Conservation (phyloP, 2,329 filamentous ascomycete genomes). For the Cryphonectria nitschkei region DNA sequence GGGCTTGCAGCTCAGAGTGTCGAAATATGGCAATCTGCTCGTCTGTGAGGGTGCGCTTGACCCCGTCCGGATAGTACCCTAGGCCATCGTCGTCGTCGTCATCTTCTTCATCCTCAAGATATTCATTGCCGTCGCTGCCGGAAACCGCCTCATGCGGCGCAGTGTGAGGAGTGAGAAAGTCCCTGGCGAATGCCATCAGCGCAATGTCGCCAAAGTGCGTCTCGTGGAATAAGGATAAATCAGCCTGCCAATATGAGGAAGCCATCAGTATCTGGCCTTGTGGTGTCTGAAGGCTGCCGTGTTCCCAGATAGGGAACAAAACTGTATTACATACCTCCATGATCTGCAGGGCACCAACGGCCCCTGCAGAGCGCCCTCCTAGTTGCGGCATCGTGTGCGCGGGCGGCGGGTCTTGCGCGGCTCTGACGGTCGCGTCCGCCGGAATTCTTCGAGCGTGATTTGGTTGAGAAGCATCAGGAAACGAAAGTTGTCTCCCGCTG, state of each 20-base stretch:
- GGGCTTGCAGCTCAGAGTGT: conserved; percentile 79
- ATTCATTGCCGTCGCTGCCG: conserved; percentile 36
- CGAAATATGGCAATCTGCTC: conserved; percentile 90
- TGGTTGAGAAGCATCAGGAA: conserved; percentile 14
- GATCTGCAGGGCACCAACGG: conserved; percentile 40
- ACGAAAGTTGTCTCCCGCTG: not conserved
- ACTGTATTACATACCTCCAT: conserved; percentile 40
- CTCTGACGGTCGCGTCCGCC: not conserved
- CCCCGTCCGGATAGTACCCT: conserved; percentile 85
- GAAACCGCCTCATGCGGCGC: conserved; percentile 33
- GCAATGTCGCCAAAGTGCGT: conserved; percentile 60
- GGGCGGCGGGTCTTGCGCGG: conserved; percentile 9
- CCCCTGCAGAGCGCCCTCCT: conserved; percentile 12
- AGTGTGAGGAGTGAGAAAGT: conserved; percentile 46
- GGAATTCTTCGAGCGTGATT: conserved; percentile 16
- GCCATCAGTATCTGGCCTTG: not conserved
- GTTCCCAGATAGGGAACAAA: conserved; percentile 1
- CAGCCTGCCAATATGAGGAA: conserved; percentile 49
- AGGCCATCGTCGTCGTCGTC: conserved; percentile 64
- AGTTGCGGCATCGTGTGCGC: conserved; percentile 25
- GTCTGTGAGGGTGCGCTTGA: conserved; percentile 87
- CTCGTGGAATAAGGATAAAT: conserved; percentile 61
- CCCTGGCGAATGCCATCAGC: conserved; percentile 48
- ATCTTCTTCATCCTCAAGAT: conserved; percentile 48
- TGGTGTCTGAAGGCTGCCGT: not conserved